A percentile compares a stretch with the other conserved stretches of the same genome.
phyloP scores from a whole-genome alignment of 1,139 yeast species.

The Groenewaldozyma auringiensis region DNA sequence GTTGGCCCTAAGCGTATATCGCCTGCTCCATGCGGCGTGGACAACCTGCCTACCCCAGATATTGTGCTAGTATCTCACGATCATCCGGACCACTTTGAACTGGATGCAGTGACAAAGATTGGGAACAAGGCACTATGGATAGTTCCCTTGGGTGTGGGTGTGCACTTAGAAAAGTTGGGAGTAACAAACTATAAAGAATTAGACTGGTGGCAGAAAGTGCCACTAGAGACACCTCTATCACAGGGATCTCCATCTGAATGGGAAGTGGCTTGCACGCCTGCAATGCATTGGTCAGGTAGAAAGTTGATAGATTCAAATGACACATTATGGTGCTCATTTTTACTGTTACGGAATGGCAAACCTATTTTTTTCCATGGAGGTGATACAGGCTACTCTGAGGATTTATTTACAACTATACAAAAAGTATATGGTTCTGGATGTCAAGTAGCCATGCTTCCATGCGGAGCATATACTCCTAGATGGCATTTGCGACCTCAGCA shows the following conservation, averaged over 20 bases:
- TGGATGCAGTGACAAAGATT: slow-evolving; percentile 47
- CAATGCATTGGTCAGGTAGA: slow-evolving; percentile 98
- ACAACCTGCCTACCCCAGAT: slow-evolving; percentile 60
- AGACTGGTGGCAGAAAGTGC: slow-evolving; percentile 77
- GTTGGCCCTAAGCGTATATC: slow-evolving; percentile 79
- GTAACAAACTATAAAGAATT: slow-evolving; percentile 52
- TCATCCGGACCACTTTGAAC: slow-evolving; percentile 90
- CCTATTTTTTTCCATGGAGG: slow-evolving; percentile 87
- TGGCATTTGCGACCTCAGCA: slow-evolving; percentile 94
- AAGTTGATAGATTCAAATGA: slow-evolving; percentile 66
- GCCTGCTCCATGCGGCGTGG: slow-evolving; percentile 58
- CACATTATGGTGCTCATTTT: slow-evolving; percentile 82
- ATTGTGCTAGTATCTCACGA: slow-evolving; percentile 81
- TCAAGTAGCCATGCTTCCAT: slow-evolving; percentile 68
- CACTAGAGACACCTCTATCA: slow-evolving; percentile 4
- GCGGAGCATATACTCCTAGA: slow-evolving; percentile 91
- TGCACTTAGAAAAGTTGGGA: slow-evolving; percentile 50
- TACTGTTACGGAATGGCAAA: slow-evolving; percentile 55
- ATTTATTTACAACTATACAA: slow-evolving; percentile 58
- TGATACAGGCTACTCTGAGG: slow-evolving; percentile 81
- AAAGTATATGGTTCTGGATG: slow-evolving; percentile 56
- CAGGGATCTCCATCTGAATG: slow-evolving; percentile 45
- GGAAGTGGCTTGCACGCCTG: slow-evolving; percentile 83
- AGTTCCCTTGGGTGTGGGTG: slow-evolving; percentile 72
- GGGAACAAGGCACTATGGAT: slow-evolving; percentile 68